These are phyloP conservation scores for Coemansia sp. DNA, from an alignment of 192 early-diverging fungal species.

Conservation along the genomic window DNA sequence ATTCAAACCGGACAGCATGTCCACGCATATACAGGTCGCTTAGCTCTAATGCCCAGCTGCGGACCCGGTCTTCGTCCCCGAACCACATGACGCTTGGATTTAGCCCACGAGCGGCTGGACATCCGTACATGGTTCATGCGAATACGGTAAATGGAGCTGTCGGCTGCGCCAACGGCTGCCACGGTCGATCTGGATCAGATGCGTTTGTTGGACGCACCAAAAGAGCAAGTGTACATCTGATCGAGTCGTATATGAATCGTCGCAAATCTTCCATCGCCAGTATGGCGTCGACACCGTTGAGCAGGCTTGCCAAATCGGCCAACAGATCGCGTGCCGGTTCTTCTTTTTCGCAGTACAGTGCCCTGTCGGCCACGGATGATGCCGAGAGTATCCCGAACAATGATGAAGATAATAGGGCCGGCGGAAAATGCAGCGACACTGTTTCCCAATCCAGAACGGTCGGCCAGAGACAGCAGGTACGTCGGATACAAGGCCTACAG, in stretches of 20 bases:
- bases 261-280: not conserved
- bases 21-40: conserved; percentile 29
- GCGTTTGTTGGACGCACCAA: not conserved
- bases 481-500: too few species aligned
- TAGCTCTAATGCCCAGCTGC: conserved; percentile 25
- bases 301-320: not conserved
- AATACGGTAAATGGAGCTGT: not conserved
- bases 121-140: conserved; percentile 14
- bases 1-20: conserved; percentile 7
- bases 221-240: not conserved
- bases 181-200: not conserved
- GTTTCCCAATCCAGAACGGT: too few species aligned
- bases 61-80: conserved; percentile 29
- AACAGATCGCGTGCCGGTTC: not conserved
- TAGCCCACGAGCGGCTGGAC: conserved; percentile 8
- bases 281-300: not conserved
- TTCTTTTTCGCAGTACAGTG: not conserved
- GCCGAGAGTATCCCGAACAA: not conserved
- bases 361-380: not conserved
- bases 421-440: not conserved
- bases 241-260: not conserved
- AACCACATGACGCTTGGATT: conserved; percentile 8
- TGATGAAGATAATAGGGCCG: not conserved
- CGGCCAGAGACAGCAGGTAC: too few species aligned
- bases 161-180: not conserved